Evolutionary conservation across 2,329 filamentous ascomycete genomes (phyloP), one percentile per base, ranked within the genome.

Genomic region (Hymenoscyphus infarciens): DNA sequence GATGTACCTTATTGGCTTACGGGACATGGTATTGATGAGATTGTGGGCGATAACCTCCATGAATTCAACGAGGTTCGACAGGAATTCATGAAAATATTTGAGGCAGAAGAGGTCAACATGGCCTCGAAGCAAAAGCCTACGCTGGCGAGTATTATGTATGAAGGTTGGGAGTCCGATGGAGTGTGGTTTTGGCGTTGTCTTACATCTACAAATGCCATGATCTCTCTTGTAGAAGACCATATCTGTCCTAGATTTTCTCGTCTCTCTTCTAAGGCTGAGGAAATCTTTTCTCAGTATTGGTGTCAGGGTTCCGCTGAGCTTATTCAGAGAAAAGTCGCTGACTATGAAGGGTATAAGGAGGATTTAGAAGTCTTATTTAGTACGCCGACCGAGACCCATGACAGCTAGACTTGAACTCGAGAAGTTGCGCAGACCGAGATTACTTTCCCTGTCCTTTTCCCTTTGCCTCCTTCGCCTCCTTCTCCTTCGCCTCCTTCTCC

Each of bases 1-100:
- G n/a, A 56, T 1, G 66, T 71, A 31, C 72, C 71, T 2, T 74
- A 73, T 65, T 77, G 71, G 74, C 68, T 76, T 38, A 74, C 73
- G 22, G 65, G 66, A 56, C 57, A 57, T 16, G 62, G 25, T 62
- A 68, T 71, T 61, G 61, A 71, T 61, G 58, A 62, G 22, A 68
- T 67, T 61, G 64, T 29, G 27, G 57, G 63, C 5, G 66, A 70
- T 19, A 61, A 62, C 15, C 60, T 65, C 42, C 31, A 62, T 55
- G 62, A 69, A 33, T 71, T 71, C 61, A 62, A 70, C 3, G 56
- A 25, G 2, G 52, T 67, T 61, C 67, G 55, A 11, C 62, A 62
- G 54, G 68, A 72, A 53, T 72, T 72, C 61, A 66, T 72, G 66
- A 45, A 66, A 29, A 67, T 68, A 61, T 69, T 72, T 59, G 61